phyloP scores from a whole-genome alignment of 495 filamentous ascomycete genomes.

The Hypoxylon perforatum region DNA sequence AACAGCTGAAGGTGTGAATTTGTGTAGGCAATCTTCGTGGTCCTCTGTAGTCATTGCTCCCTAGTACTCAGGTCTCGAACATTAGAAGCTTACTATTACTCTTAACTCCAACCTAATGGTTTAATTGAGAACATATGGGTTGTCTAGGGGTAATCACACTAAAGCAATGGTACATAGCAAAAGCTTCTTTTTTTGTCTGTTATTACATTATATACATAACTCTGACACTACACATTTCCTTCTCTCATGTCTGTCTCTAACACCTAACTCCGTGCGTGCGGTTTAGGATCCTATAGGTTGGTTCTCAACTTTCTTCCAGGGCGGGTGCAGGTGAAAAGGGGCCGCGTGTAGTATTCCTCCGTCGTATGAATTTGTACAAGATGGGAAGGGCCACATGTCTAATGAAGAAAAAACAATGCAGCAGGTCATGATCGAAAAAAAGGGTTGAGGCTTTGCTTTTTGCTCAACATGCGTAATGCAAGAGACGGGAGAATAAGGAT shows the following conservation, averaged over 20 bases:
- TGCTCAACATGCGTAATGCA: constrained; percentile 15
- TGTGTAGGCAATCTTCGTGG: too few relatives aligned
- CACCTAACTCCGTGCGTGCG: constrained; percentile 25
- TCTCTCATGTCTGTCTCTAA: constrained; percentile 10
- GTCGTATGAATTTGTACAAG: constrained; percentile 40
- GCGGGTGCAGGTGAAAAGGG: constrained; percentile 13
- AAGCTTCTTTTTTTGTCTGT: constrained; percentile 33
- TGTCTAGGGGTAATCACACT: too few relatives aligned
- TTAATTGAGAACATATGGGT: too few relatives aligned
- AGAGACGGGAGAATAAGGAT: constrained; percentile 8
- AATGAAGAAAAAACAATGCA: constrained; percentile 31
- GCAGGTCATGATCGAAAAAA: constrained; percentile 14
- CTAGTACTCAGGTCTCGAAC: too few relatives aligned
- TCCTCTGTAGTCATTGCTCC: too few relatives aligned
- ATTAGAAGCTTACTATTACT: too few relatives aligned
- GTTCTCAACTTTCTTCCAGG: constrained; percentile 7
- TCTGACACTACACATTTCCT: constrained; percentile 29
- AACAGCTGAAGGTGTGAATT: too few relatives aligned
- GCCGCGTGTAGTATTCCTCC: constrained; percentile 14
- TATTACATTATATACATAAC: constrained; percentile 44
- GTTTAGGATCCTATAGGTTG: constrained; percentile 4
- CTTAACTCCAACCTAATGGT: too few relatives aligned
- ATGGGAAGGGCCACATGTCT: constrained; percentile 24
- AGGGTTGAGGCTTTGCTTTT: neutral
- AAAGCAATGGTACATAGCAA: constrained; percentile 27